Base-by-base conservation (phyloP, 169 alveolate genomes). In the Plasmodium gallinaceum region DNA sequence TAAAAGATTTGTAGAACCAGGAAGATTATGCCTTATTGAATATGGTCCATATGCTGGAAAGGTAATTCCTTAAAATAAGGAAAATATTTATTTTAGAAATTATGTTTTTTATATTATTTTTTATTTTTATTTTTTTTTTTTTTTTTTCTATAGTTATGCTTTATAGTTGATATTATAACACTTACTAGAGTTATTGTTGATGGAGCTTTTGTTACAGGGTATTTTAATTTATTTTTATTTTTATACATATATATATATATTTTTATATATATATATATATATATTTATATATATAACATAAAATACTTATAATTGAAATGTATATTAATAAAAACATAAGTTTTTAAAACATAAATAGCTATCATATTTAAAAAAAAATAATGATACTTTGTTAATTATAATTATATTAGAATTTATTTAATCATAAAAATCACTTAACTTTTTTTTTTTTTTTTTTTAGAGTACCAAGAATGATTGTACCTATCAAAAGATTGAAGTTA, bases 31-130 rank as follows among this genome's bases (percentile, higher is more conserved):
- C 93, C 95, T 96, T 57, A 91, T 97, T 78, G 97, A 97, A 65
- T 96, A 96, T 90, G 98, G 98, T 45, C 98, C 98, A 20, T 96
- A 96, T 64, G 95, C 97, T 26, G 98, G 98, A 83, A 97, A 97
- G 97, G 97, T 96, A 54, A n/a, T 92, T 37, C 65, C 26, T 7
- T 65, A 32, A 52, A 48, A 24, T 20, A 10, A 51, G 8, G 20
- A 45, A 26, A n/a, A 60, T 10, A 18, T 22, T 20, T 22, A 22
- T 22, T 20, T 20, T 16, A 60, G 6, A 60, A 7, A 60, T 60
- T n/a, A 37, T 37, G 32, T 65, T 32, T 65, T 4, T 65, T 10
- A 2, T 14, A 20, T 61, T 10, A 39, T 42, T 39, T 20, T n/a
- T 3, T 9, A 8, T 68, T 64, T 39, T 64, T 65, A 5, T 7